Evolutionary conservation across 106 monocot species (phyloP).

Genomic region (Narthecium ossifragum): DNA sequence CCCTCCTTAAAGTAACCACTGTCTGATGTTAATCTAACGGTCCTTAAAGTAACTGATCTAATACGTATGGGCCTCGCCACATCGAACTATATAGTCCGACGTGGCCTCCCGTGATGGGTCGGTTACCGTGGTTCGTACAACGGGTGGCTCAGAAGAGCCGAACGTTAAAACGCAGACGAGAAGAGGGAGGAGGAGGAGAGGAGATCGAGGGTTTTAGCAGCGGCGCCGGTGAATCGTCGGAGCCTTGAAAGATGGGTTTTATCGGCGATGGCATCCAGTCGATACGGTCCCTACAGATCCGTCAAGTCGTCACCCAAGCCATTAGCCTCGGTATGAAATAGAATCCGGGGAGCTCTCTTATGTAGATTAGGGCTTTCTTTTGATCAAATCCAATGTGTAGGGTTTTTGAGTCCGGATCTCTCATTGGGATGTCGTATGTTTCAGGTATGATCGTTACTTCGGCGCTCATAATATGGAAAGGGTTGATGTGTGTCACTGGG

Average conservation of each 20-base stretch:
- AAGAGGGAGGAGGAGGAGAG: not conserved
- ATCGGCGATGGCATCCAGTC: constrained; percentile 13
- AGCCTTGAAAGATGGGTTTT: constrained; percentile 9
- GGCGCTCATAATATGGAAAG: constrained; percentile 19
- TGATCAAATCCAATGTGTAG: not conserved
- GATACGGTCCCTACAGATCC: constrained; percentile 16
- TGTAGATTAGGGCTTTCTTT: not conserved
- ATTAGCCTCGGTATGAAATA: constrained; percentile 11
- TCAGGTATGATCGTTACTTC: constrained; percentile 17
- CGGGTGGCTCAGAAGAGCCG: too few relatives aligned
- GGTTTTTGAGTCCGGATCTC: not conserved
- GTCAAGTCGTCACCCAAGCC: constrained; percentile 11
- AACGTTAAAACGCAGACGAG: too few relatives aligned
- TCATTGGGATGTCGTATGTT: not conserved
- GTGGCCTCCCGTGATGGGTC: too few relatives aligned
- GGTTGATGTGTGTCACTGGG: constrained; percentile 12
- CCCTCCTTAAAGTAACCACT: too few relatives aligned
- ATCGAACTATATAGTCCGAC: too few relatives aligned
- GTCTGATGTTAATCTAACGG: too few relatives aligned
- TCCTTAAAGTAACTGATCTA: too few relatives aligned
- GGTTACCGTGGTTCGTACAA: too few relatives aligned
- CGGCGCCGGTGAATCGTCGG: too few relatives aligned
- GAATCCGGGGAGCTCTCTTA: not conserved
- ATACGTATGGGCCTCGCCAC: too few relatives aligned
- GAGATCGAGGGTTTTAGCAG: too few relatives aligned